Percentiles rank a stretch among this genome's conserved stretches.
phyloP scores from a whole-genome alignment of 768 basidiomycete genomes.

The Suillus placidus region DNA sequence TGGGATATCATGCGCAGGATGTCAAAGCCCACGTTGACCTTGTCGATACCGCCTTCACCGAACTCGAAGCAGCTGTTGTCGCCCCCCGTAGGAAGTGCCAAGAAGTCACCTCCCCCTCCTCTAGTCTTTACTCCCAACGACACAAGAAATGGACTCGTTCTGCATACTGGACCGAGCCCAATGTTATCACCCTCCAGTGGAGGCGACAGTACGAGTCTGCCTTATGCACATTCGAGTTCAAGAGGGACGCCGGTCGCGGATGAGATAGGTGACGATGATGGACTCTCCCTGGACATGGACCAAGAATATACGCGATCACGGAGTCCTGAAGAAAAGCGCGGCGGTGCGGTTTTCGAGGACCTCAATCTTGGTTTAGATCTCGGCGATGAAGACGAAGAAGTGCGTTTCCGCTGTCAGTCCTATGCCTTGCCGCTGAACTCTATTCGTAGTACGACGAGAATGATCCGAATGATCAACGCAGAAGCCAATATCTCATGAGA shows the following conservation, averaged over 20 bases:
- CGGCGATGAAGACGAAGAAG: slow-evolving; percentile 46
- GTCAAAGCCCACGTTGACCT: slow-evolving; percentile 35
- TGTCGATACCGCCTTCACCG: slow-evolving; percentile 47
- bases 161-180: slow-evolving; percentile 42
- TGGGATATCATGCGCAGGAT: slow-evolving; percentile 43
- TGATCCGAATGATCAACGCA: slow-evolving; percentile 73
- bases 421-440: slow-evolving; percentile 19
- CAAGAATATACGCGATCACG: slow-evolving; percentile 32
- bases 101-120: slow-evolving; percentile 60
- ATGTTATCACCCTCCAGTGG: slow-evolving; percentile 34
- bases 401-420: slow-evolving; percentile 28
- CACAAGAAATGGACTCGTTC: slow-evolving; percentile 29
- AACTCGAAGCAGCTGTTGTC: slow-evolving; percentile 40
- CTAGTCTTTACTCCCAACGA: slow-evolving; percentile 51
- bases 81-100: slow-evolving; percentile 30
- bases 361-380: slow-evolving; percentile 47
- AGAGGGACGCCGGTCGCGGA: slow-evolving; percentile 19
- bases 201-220: slow-evolving; percentile 40
- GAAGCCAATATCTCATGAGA: slow-evolving; percentile 75
- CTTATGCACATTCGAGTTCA: slow-evolving; percentile 48
- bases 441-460: slow-evolving; percentile 59
- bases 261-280: slow-evolving; percentile 23
- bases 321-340: slow-evolving; percentile 48
- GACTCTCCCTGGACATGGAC: slow-evolving; percentile 29
- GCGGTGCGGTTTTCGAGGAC: slow-evolving; percentile 48